phyloP scores from a whole-genome alignment of 352 stramenopile species.

The Globisporangium heterothallicum region DNA sequence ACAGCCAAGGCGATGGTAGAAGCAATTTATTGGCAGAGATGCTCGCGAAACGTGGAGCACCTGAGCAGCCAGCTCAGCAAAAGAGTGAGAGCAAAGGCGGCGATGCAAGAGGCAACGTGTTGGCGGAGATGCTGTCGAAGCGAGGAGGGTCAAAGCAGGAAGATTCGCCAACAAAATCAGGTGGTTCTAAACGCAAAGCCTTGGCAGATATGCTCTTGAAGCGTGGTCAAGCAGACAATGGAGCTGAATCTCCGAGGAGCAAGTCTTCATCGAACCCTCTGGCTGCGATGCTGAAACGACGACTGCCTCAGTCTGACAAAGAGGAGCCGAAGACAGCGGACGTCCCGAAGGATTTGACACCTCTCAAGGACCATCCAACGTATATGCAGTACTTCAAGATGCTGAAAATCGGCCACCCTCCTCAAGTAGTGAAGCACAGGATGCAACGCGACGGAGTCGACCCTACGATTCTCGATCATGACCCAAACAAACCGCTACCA shows the following conservation, averaged over 20 bases:
- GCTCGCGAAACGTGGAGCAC: conserved; percentile 20
- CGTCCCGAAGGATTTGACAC: conserved; percentile 22
- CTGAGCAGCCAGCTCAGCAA: conserved; percentile 14
- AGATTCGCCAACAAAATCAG: conserved; percentile 13
- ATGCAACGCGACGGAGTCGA: conserved; percentile 71
- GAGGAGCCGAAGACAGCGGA: conserved; percentile 5
- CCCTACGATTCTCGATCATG: conserved; percentile 51
- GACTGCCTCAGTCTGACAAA: neutral
- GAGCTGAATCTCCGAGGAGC: conserved; percentile 1
- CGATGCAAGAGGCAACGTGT: conserved; percentile 20
- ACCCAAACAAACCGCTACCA: conserved; percentile 48
- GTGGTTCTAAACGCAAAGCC: conserved; percentile 13
- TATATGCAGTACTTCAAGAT: conserved; percentile 82
- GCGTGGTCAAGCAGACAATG: conserved; percentile 13
- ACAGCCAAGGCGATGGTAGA: neutral
- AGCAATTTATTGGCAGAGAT: conserved; percentile 20
- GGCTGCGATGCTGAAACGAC: conserved; percentile 11
- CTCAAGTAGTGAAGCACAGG: conserved; percentile 66
- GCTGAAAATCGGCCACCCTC: conserved; percentile 65
- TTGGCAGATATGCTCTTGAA: conserved; percentile 42
- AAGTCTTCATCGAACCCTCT: conserved; percentile 8
- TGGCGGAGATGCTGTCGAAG: conserved; percentile 33
- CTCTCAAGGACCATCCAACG: conserved; percentile 59
- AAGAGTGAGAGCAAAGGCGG: conserved; percentile 11
- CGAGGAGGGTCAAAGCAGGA: conserved; percentile 6